These are phyloP conservation scores for Suzukiozyma palmioleophila DNA, from an alignment of 1,139 yeast genomes.

Conservation along the genomic window DNA sequence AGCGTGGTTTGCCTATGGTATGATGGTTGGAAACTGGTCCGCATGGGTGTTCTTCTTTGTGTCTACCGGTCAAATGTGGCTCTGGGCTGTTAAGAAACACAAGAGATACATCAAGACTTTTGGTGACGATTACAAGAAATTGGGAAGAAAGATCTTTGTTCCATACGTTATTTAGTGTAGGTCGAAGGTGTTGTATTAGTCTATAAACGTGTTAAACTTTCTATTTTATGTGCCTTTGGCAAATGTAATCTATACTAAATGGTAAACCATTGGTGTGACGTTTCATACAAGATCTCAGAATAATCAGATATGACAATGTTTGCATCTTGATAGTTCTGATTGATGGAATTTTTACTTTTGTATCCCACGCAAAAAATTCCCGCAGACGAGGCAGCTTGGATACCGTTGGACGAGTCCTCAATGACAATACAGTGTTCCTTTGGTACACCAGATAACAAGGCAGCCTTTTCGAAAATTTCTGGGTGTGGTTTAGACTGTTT, in stretches of 20 bases:
- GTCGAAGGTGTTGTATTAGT: not conserved
- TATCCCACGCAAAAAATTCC: slow-evolving; percentile 2
- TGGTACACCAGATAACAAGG: not conserved
- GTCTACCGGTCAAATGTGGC: slow-evolving; percentile 73
- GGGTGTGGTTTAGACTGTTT: slow-evolving; percentile 3
- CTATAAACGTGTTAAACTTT: no score
- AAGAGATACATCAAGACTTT: slow-evolving; percentile 62
- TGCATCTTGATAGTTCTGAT: slow-evolving; percentile 1
- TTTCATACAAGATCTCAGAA: not conserved
- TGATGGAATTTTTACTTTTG: not conserved
- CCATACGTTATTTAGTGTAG: slow-evolving; percentile 32
- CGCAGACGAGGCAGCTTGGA: not conserved
- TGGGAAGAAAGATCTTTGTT: slow-evolving; percentile 58
- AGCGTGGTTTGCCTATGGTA: slow-evolving; percentile 66
- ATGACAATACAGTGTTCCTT: slow-evolving; percentile 1
- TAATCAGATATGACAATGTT: slow-evolving; percentile 1
- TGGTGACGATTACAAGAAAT: slow-evolving; percentile 71
- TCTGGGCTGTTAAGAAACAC: slow-evolving; percentile 77
- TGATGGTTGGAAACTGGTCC: slow-evolving; percentile 75
- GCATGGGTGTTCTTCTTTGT: slow-evolving; percentile 66
- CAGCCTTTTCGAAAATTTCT: slow-evolving; percentile 2
- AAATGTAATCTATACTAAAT: no score
- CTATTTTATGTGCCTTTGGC: no score
- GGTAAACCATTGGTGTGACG: not conserved
- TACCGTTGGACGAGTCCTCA: slow-evolving; percentile 3